Evolutionary conservation across 1,284 basidiomycete species (phyloP), one percentile per base, ranked within the genome.

Genomic region (Heterobasidion occidentale): DNA sequence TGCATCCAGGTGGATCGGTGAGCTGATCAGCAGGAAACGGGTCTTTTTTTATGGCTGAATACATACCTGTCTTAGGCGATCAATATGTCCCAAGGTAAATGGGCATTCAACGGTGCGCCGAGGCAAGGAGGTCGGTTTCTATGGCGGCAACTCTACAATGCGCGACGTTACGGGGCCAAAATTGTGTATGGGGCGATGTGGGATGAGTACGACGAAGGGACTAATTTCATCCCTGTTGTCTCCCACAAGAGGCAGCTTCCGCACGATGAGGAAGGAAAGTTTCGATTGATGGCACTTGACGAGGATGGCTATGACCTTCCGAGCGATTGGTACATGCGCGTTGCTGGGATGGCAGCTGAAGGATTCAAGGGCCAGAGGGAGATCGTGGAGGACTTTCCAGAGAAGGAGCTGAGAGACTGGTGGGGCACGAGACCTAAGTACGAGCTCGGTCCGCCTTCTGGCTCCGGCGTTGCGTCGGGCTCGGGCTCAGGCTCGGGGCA

Each of bases 121-220:
- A 74, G 88, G 2, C 76, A 81, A 27, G 86, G 87, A 5, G 88
- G 88, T 4, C 76, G 74, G 36, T 90, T 89, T 67, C 66, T 91
- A 50, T 91, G 88, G 88, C 74, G 80, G 57, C 88, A 90, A 64
- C 70, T 90, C 2, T 80, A 76, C 70, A 84, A 88, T 62, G 83
- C 79, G 9, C 77, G 77, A 35, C 72, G 77, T 46, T 76, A 77
- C 45, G 85, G 85, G 11, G 82, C 81, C 14, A 75, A 80, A n/a
- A 83, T 72, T 2, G 77, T 90, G 54, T 90, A 90, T 60, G 85
- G 84, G 20, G 88, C 87, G 8, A 90, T 90, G 88, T 90, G 88
- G 87, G 89, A 91, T 62, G 88, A 89, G 85, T 90, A 90, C 60
- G 88, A 90, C 61, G 87, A 90, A 70, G 88, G 88, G 35, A 90